phyloP scores from a whole-genome alignment of 805 yeast species.

The Ogataea populi-albae region DNA sequence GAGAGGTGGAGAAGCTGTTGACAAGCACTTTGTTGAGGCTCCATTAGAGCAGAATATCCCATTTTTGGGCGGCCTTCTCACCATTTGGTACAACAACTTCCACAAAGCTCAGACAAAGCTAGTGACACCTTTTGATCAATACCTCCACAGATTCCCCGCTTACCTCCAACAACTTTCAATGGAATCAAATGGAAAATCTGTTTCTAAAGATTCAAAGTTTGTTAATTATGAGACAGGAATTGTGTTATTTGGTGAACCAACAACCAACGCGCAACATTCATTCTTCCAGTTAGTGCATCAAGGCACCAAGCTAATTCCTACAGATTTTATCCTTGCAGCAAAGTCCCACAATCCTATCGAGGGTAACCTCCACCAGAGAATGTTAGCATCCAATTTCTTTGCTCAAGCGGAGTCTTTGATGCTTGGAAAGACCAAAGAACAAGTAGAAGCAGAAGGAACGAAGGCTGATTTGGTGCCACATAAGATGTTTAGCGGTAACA shows the following conservation, averaged over 20 bases:
- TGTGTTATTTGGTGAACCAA: conserved; percentile 96
- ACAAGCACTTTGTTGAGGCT: conserved; percentile 79
- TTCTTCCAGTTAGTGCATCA: conserved; percentile 99
- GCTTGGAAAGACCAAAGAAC: conserved; percentile 87
- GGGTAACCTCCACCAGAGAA: conserved; percentile 88
- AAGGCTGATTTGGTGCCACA: conserved; percentile 88
- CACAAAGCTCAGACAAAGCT: conserved; percentile 97
- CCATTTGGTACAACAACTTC: conserved; percentile 99
- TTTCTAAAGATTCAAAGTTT: conserved; percentile 86
- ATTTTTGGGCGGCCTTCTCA: conserved; percentile 84
- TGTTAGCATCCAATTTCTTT: conserved; percentile 98
- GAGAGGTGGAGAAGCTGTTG: conserved; percentile 97
- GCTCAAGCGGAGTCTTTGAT: conserved; percentile 98
- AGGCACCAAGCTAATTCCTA: conserved; percentile 95
- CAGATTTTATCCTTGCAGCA: conserved; percentile 96
- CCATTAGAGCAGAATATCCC: conserved; percentile 93
- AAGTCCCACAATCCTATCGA: conserved; percentile 97
- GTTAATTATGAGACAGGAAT: conserved; percentile 96
- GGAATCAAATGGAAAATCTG: conserved; percentile 99
- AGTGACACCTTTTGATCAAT: conserved; percentile 98
- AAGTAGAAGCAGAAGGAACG: conserved; percentile 80
- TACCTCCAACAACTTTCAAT: conserved; percentile 96
- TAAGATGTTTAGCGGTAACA: conserved; percentile 95
- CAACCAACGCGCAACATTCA: conserved; percentile 98
- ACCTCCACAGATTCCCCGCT: conserved; percentile 98